phyloP scores from a whole-genome alignment of 192 early-diverging fungal species.

The Coemansia sp. region DNA sequence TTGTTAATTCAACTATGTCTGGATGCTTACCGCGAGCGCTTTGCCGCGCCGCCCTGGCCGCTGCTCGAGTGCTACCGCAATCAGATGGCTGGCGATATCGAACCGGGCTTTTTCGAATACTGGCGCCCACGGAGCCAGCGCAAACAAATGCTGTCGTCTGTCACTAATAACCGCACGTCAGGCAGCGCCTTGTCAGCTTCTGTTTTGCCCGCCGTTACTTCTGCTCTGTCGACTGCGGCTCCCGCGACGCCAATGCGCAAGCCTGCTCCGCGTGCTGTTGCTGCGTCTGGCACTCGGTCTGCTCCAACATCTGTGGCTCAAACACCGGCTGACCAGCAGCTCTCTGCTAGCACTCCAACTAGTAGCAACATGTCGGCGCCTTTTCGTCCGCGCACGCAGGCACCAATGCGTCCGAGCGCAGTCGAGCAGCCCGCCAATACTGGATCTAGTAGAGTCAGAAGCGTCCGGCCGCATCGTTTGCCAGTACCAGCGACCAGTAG shows the following conservation, averaged over 20 bases:
- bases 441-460: not conserved
- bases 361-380: not conserved
- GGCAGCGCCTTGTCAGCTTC: not conserved
- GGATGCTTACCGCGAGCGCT: slow-evolving; percentile 46
- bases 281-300: not conserved
- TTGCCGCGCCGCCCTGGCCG: slow-evolving; percentile 42
- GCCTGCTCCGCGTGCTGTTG: not conserved
- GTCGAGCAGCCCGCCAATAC: not conserved
- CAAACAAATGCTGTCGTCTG: not conserved
- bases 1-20: slow-evolving; percentile 50
- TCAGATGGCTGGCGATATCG: slow-evolving; percentile 25
- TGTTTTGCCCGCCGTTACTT: not conserved
- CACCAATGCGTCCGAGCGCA: not conserved
- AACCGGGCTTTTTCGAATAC: slow-evolving; percentile 32
- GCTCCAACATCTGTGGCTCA: not conserved
- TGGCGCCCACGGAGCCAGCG: slow-evolving; percentile 31
- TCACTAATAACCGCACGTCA: not conserved
- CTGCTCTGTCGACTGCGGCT: not conserved
- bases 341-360: not conserved
- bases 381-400: not conserved
- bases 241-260: not conserved
- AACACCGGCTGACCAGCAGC: not conserved
- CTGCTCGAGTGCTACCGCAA: slow-evolving; percentile 21
- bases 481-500: not conserved
- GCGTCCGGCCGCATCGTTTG: not conserved